Evolutionary conservation across 192 early-diverging fungal species (phyloP).

Genomic region (Entomortierella lignicola): DNA sequence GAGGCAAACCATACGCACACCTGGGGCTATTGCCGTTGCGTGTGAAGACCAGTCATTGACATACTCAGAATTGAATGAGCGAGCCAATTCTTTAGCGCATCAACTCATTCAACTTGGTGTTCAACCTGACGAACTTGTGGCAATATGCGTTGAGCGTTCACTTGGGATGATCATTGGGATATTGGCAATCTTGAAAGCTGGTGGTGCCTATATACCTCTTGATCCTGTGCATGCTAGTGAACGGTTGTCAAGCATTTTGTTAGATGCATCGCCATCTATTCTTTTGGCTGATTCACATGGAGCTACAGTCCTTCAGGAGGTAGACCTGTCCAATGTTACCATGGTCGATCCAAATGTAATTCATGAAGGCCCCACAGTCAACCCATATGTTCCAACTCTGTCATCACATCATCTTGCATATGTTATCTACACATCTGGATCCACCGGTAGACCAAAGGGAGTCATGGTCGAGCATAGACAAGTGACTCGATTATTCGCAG

Average conservation of each 20-base stretch:
- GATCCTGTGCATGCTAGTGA: slow-evolving; percentile 45
- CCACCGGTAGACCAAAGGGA: background rate
- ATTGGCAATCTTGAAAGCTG: slow-evolving; percentile 46
- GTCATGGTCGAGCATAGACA: background rate
- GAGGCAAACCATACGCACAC: background rate
- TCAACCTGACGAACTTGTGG: slow-evolving; percentile 1
- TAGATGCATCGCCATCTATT: slow-evolving; percentile 15
- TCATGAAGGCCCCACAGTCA: no score
- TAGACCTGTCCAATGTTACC: background rate
- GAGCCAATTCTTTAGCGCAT: slow-evolving; percentile 11
- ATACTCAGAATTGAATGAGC: slow-evolving; percentile 14
- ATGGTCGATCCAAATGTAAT: slow-evolving; percentile 8
- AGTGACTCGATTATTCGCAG: background rate
- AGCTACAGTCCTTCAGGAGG: background rate
- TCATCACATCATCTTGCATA: slow-evolving; percentile 11
- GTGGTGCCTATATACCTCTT: slow-evolving; percentile 51
- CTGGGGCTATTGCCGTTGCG: slow-evolving; percentile 10
- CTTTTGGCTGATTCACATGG: slow-evolving; percentile 5
- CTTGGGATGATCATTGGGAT: slow-evolving; percentile 21
- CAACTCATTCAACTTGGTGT: slow-evolving; percentile 11
- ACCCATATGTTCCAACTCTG: background rate
- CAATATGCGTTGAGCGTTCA: slow-evolving; percentile 7
- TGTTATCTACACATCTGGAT: slow-evolving; percentile 41
- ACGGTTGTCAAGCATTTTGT: slow-evolving; percentile 27
- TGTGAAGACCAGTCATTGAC: slow-evolving; percentile 12